Evolutionary conservation across 108 stramenopile species (phyloP).

Genomic region (Epithemia pelagica): DNA sequence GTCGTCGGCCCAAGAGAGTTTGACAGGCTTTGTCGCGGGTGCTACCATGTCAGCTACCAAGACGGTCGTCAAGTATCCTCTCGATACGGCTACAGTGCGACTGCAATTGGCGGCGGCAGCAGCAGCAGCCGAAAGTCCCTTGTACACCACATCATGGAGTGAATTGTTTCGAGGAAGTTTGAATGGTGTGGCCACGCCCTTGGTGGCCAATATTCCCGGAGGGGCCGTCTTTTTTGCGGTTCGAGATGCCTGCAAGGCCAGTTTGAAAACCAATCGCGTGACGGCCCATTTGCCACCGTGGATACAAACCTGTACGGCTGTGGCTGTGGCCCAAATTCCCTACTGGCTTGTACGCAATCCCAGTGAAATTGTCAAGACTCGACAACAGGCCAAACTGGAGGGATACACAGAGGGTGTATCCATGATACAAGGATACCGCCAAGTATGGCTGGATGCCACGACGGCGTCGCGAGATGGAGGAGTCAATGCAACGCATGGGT

Average conservation of each 20-base stretch:
- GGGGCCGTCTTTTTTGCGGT: slow-evolving; percentile 78
- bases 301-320: slow-evolving; percentile 53
- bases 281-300: slow-evolving; percentile 19
- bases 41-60: slow-evolving; percentile 52
- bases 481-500: slow-evolving; percentile 4
- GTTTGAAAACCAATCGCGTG: slow-evolving; percentile 18
- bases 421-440: slow-evolving; percentile 35
- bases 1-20: too few species aligned
- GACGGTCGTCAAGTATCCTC: slow-evolving; percentile 74
- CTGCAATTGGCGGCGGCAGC: slow-evolving; percentile 63
- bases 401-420: slow-evolving; percentile 50
- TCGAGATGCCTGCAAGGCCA: slow-evolving; percentile 60
- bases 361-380: slow-evolving; percentile 73
- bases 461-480: slow-evolving; percentile 6
- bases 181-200: slow-evolving; percentile 45
- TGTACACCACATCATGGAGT: too few species aligned
- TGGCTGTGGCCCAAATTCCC: slow-evolving; percentile 54
- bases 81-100: slow-evolving; percentile 78
- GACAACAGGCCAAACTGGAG: slow-evolving; percentile 54
- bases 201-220: slow-evolving; percentile 67
- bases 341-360: slow-evolving; percentile 83
- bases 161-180: slow-evolving; percentile 49
- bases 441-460: slow-evolving; percentile 7
- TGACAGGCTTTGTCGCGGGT: slow-evolving; percentile 73
- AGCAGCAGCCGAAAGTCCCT: slow-evolving; percentile 36